A percentile compares a stretch with the other conserved stretches of the same genome.
Evolutionary conservation across 495 filamentous ascomycete genomes (phyloP).

Genomic region (Tuber indicum): DNA sequence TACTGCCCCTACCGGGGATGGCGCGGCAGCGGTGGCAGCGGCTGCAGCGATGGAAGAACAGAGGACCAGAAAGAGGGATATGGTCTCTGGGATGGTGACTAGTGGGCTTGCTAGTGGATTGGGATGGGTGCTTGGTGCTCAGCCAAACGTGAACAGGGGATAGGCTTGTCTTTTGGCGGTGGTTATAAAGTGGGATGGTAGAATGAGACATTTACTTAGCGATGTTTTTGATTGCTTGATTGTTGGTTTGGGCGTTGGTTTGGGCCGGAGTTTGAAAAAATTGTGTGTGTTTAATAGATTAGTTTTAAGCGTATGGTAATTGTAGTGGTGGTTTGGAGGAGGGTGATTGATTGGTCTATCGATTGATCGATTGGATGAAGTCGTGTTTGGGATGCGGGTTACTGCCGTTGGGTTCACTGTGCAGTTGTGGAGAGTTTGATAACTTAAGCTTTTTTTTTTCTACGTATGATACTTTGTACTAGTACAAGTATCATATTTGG

Average conservation of each 20-base stretch:
- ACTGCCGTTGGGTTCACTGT: background rate
- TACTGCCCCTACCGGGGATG: constrained; percentile 28
- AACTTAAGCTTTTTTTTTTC: background rate
- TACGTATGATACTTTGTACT: background rate
- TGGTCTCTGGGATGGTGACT: constrained; percentile 67
- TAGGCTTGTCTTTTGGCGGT: background rate
- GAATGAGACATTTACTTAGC: background rate
- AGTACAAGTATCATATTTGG: background rate
- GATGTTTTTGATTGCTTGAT: background rate
- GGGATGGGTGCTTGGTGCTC: constrained; percentile 77
- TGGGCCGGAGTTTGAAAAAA: background rate
- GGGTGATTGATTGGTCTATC: background rate
- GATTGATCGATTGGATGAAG: background rate
- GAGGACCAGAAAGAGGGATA: constrained; percentile 64
- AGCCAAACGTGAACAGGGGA: constrained; percentile 42
- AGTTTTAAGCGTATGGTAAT: background rate
- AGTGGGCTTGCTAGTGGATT: constrained; percentile 71
- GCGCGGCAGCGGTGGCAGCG: constrained; percentile 33
- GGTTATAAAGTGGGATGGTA: background rate
- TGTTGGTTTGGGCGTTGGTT: background rate
- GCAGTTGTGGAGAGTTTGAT: background rate
- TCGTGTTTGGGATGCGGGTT: background rate
- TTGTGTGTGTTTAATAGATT: background rate
- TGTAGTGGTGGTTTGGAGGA: background rate
- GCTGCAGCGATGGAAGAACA: constrained; percentile 40